These are phyloP conservation scores for Entonaema liquescens DNA, from an alignment of 495 filamentous ascomycete species.

Conservation along the genomic window DNA sequence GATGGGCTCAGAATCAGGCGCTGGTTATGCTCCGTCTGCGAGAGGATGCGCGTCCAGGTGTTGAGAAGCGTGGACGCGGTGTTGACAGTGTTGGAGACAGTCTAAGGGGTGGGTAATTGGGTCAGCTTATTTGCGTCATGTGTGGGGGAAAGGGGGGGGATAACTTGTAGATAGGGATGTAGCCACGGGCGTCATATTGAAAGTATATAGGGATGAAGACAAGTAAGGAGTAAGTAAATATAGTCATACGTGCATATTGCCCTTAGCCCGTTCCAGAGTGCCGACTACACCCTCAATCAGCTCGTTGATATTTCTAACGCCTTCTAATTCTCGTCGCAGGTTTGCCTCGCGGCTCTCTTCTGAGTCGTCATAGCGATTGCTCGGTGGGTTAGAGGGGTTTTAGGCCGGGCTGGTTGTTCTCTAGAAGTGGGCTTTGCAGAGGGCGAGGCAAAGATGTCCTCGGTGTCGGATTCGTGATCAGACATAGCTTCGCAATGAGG, in stretches of 20 bases:
- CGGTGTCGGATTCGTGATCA: constrained; percentile 66
- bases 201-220: neutral
- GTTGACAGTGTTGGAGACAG: constrained; percentile 82
- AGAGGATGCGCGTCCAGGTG: constrained; percentile 94
- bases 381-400: constrained; percentile 57
- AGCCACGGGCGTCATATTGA: neutral
- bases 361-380: constrained; percentile 65
- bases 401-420: constrained; percentile 47
- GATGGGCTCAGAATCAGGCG: constrained; percentile 84
- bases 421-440: constrained; percentile 50
- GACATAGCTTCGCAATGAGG: constrained; percentile 29
- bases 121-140: constrained; percentile 4
- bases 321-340: constrained; percentile 79
- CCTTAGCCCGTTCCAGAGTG: constrained; percentile 80
- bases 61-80: constrained; percentile 94
- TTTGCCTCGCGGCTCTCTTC: constrained; percentile 77
- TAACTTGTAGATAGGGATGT: neutral
- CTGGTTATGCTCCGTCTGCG: constrained; percentile 97
- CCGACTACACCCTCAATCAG: constrained; percentile 85
- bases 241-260: constrained; percentile 83
- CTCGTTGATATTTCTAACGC: constrained; percentile 83
- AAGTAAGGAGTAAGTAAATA: neutral
- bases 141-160: neutral
- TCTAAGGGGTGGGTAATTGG: constrained; percentile 56
- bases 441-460: constrained; percentile 79